Evolutionary conservation across 768 basidiomycete genomes (phyloP), one percentile per base, ranked within the genome.

Genomic region (Leccinellum luteum): DNA sequence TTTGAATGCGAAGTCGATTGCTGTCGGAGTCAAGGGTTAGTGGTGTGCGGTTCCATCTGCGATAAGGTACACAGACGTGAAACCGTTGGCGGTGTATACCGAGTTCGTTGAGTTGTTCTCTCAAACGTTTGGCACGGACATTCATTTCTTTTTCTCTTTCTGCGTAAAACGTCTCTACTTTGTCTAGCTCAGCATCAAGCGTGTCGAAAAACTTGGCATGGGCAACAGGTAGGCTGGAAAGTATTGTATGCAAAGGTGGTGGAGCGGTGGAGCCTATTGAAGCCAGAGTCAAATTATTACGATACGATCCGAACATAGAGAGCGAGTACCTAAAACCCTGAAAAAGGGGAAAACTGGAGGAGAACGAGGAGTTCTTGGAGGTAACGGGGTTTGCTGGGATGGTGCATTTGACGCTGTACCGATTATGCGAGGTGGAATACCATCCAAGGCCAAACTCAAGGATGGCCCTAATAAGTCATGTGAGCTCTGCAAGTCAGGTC

Each of bases 161-260:
- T 3, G 80, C 66, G 69, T 91, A 98, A 71, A 98, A 98, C 0
- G 75, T 72, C 58, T 93, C 91, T 4, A 97, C 85, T 69, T 95
- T 96, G 13, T 89, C 85, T 3, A 98, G 76, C 69, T 98, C 87
- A 0, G 67, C 66, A 64, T 94, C 88, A 4, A 97, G 78, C 23
- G 84, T 76, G 3, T 82, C 78, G 60, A 98, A 90, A 75, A 96
- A 98, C 7, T 75, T 76, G 21, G 72, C 65, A 66, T 94, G 89
- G 27, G 80, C 73, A 0, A 83, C 77, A 13, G 84, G 79, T 12
- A 94, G 76, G 12, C 78, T 69, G 3, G 79, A 74, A 9, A 89
- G 68, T 21, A 89, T 72, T 12, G 78, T 76, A 38, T 72, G 74
- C 14, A 86, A 60, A 1, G 83, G 71, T 5, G 79, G 72, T 4